These are phyloP conservation scores for Schwanniomyces pseudopolymorphus DNA, from an alignment of 805 yeast genomes.

Conservation along the genomic window DNA sequence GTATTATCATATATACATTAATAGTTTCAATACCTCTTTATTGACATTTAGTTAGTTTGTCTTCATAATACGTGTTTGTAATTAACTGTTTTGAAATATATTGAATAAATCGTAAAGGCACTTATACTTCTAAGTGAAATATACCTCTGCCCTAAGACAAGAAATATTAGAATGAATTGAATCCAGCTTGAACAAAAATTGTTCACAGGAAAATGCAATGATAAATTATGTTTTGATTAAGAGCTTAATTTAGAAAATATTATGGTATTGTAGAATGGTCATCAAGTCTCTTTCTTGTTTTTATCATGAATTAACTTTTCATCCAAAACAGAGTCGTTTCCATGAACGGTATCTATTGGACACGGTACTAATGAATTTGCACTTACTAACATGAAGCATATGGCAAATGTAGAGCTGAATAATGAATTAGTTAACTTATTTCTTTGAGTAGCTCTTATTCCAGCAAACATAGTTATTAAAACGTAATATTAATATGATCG, in stretches of 20 bases:
- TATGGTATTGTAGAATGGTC: neutral
- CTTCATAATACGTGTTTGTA: neutral
- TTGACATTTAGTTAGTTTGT: neutral
- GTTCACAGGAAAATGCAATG: neutral
- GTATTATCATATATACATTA: neutral
- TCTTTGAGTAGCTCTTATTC: slow-evolving; percentile 56
- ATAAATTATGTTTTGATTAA: neutral
- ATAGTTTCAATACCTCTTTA: neutral
- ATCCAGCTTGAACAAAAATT: neutral
- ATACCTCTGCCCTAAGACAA: neutral
- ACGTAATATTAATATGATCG: neutral
- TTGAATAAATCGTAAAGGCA: neutral
- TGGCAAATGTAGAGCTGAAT: slow-evolving; percentile 72
- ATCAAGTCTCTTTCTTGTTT: slow-evolving; percentile 5
- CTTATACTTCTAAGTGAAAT: neutral
- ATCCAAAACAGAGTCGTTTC: slow-evolving; percentile 40
- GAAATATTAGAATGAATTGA: neutral
- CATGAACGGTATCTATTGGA: slow-evolving; percentile 42
- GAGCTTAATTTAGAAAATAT: no score
- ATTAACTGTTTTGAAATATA: neutral
- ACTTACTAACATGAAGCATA: slow-evolving; percentile 56
- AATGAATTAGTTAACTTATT: slow-evolving; percentile 59
- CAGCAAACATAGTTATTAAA: slow-evolving; percentile 37
- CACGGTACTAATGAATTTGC: slow-evolving; percentile 54
- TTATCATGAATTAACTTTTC: slow-evolving; percentile 23